Conservation (phyloP, 2,329 filamentous ascomycete species). For the Aureobasidium sp. region DNA sequence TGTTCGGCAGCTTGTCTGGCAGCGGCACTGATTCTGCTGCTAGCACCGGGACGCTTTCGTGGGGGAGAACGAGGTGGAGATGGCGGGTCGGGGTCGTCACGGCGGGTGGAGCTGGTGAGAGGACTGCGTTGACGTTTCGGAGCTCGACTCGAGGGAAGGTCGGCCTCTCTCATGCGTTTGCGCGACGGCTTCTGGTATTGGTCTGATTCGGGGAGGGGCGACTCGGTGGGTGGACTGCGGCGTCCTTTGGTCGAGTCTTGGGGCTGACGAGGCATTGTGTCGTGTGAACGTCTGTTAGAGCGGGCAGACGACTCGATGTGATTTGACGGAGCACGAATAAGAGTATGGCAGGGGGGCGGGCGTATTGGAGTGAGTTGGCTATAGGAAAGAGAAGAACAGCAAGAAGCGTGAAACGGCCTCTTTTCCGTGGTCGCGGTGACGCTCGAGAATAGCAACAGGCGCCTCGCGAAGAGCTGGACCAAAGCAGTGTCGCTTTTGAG, state of each 20-base stretch:
- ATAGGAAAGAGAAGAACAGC: not conserved
- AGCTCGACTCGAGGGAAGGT: conserved; percentile 13
- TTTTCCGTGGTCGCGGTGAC: not conserved
- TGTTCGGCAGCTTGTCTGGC: conserved; percentile 63
- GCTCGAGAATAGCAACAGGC: not conserved
- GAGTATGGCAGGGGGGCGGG: not conserved
- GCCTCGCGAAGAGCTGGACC: not conserved
- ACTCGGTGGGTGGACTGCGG: conserved; percentile 12
- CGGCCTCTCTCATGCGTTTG: conserved; percentile 17
- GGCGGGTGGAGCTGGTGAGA: conserved; percentile 16
- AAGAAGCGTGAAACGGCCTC: not conserved
- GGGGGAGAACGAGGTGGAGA: conserved; percentile 25
- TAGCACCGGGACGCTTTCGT: conserved; percentile 31
- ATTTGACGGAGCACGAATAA: not conserved
- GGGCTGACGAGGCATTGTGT: conserved; percentile 16
- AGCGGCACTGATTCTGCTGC: conserved; percentile 55
- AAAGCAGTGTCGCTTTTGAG: not conserved
- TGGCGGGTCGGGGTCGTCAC: conserved; percentile 20
- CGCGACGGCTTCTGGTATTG: conserved; percentile 11
- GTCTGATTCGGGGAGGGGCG: not conserved
- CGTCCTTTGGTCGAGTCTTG: conserved; percentile 16
- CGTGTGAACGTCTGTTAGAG: not conserved
- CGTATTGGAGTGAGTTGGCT: not conserved
- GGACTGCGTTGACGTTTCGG: conserved; percentile 17
- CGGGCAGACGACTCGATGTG: not conserved